Evolutionary conservation across 1,284 basidiomycete species (phyloP).

Genomic region (Heterobasidion irregulare): DNA sequence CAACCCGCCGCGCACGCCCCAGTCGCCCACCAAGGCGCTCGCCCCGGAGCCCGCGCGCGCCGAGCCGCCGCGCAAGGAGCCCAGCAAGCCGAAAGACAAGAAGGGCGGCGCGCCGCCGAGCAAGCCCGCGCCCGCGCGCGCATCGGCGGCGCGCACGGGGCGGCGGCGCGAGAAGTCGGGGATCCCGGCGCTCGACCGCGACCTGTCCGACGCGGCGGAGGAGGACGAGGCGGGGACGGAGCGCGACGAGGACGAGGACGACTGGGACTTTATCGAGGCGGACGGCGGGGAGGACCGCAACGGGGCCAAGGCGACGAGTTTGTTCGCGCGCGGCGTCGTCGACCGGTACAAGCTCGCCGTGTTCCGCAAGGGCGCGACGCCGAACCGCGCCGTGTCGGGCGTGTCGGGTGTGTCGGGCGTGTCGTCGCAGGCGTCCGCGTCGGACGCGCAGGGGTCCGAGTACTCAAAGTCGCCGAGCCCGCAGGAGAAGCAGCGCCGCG

Average conservation of each 20-base stretch:
- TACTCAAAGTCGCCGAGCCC: slow-evolving; percentile 34
- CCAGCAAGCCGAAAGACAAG: slow-evolving; percentile 35
- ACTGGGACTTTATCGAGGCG: slow-evolving; percentile 82
- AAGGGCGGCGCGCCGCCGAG: slow-evolving; percentile 72
- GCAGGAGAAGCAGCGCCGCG: slow-evolving; percentile 47
- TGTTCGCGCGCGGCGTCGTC: slow-evolving; percentile 79
- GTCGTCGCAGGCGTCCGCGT: slow-evolving; percentile 15
- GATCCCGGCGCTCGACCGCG: slow-evolving; percentile 64
- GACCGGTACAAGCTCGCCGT: slow-evolving; percentile 74
- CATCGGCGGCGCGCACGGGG: too few species aligned
- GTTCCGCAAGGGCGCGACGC: slow-evolving; percentile 71
- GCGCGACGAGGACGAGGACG: slow-evolving; percentile 60
- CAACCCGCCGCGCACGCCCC: background rate
- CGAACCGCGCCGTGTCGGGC: slow-evolving; percentile 44
- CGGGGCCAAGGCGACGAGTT: slow-evolving; percentile 63
- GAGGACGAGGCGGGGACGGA: slow-evolving; percentile 45
- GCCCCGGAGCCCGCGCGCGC: slow-evolving; percentile 2
- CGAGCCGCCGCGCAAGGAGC: slow-evolving; percentile 17
- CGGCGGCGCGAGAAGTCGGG: slow-evolving; percentile 68
- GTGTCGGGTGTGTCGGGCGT: slow-evolving; percentile 25
- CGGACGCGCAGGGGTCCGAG: slow-evolving; percentile 28
- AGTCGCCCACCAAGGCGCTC: background rate
- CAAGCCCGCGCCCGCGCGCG: slow-evolving; percentile 48
- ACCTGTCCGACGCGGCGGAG: slow-evolving; percentile 49
- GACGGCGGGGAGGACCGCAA: slow-evolving; percentile 60